These are phyloP conservation scores for Chrysanthemum seticuspe DNA, from an alignment of 129 eudicot genomes.

Conservation along the genomic window DNA sequence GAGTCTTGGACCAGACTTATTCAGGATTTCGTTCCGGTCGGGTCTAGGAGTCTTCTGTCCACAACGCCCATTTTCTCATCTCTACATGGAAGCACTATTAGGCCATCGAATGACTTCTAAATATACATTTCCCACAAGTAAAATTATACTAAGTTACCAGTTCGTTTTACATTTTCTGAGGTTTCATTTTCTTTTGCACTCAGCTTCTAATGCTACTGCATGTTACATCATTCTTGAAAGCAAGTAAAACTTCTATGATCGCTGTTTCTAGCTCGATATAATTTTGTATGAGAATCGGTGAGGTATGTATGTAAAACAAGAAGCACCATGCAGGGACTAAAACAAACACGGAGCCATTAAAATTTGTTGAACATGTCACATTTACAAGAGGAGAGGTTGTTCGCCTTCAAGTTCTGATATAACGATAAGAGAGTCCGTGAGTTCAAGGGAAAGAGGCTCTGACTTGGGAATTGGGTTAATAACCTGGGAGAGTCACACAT, in stretches of 20 bases:
- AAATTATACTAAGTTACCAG: not conserved
- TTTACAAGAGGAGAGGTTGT: slow-evolving; percentile 54
- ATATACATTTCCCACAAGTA: slow-evolving; percentile 1
- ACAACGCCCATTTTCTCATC: no score
- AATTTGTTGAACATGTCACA: slow-evolving; percentile 8
- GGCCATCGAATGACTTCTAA: no score
- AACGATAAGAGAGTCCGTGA: slow-evolving; percentile 71
- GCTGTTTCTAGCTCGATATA: slow-evolving; percentile 15
- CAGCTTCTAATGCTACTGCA: not conserved
- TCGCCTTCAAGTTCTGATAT: slow-evolving; percentile 91
- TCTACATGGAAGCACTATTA: no score
- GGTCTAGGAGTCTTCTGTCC: no score
- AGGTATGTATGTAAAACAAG: not conserved
- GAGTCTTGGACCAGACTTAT: no score
- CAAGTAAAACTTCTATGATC: not conserved
- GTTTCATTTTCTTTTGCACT: slow-evolving; percentile 17
- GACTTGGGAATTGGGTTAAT: slow-evolving; percentile 84
- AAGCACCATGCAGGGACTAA: slow-evolving; percentile 22
- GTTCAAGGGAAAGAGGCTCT: slow-evolving; percentile 65
- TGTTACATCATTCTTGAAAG: slow-evolving; percentile 9
- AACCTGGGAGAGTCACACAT: slow-evolving; percentile 48
- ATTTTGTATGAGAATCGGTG: slow-evolving; percentile 5
- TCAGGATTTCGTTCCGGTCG: no score
- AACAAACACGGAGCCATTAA: slow-evolving; percentile 15
- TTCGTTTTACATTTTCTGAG: slow-evolving; percentile 13